Percentiles rank a stretch among this genome's conserved stretches.
Conservation (phyloP, 2,329 filamentous ascomycete genomes). For the Monosporascus sp. region DNA sequence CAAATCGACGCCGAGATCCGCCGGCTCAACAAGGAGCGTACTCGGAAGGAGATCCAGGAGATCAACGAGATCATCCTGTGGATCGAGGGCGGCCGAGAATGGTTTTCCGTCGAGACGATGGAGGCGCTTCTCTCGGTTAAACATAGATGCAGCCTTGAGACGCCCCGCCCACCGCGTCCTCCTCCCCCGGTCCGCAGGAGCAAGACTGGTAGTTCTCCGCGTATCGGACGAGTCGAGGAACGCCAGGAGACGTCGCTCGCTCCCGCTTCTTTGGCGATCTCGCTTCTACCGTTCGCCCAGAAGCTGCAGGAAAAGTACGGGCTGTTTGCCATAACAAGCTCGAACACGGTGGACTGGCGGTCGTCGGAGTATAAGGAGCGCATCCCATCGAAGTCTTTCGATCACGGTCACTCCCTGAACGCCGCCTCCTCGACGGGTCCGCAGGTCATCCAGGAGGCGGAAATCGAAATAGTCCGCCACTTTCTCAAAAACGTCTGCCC, state of each 20-base stretch:
- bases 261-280: conserved; percentile 17
- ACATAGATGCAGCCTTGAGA: conserved; percentile 8
- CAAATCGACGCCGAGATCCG: conserved; percentile 30
- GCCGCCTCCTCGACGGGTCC: conserved; percentile 3
- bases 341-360: conserved; percentile 22
- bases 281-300: conserved; percentile 23
- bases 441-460: conserved; percentile 22
- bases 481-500: conserved; percentile 30
- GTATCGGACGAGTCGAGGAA: neutral
- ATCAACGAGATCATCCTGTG: conserved; percentile 35
- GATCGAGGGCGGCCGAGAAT: conserved; percentile 22
- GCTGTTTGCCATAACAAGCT: conserved; percentile 23
- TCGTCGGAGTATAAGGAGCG: conserved; percentile 21
- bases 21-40: conserved; percentile 25
- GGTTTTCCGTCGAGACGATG: conserved; percentile 20
- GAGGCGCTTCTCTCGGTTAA: conserved; percentile 26
- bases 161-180: neutral
- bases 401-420: conserved; percentile 1
- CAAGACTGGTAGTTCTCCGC: neutral
- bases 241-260: neutral
- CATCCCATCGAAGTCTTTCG: conserved; percentile 16
- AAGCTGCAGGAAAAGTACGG: conserved; percentile 26
- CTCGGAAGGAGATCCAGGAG: conserved; percentile 29
- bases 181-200: neutral
- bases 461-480: conserved; percentile 28